Percentiles rank a stretch among this genome's conserved stretches.
phyloP scores from a whole-genome alignment of 495 filamentous ascomycete genomes.

The Daldinia caldariorum region DNA sequence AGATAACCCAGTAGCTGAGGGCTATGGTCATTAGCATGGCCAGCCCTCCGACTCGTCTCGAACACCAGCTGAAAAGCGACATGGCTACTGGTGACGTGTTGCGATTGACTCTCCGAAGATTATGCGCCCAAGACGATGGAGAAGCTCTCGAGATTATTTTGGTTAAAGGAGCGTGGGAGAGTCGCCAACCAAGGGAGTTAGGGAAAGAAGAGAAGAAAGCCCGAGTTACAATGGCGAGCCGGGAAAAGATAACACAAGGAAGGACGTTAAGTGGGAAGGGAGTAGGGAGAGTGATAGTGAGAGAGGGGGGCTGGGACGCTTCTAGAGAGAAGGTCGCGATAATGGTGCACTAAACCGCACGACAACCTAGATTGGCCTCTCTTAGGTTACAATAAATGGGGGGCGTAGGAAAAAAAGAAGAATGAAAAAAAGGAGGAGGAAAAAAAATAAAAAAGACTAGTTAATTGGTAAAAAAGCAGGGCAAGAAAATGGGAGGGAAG shows the following conservation, averaged over 20 bases:
- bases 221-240: slow-evolving; percentile 23
- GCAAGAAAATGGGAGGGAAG: slow-evolving; percentile 42
- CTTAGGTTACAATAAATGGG: slow-evolving; percentile 38
- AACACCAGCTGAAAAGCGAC: slow-evolving; percentile 61
- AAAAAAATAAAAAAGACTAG: slow-evolving; percentile 28
- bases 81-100: slow-evolving; percentile 45
- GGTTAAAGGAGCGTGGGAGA: slow-evolving; percentile 25
- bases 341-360: slow-evolving; percentile 46
- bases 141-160: slow-evolving; percentile 19
- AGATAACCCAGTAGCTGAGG: slow-evolving; percentile 60
- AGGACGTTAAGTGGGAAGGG: slow-evolving; percentile 38
- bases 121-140: slow-evolving; percentile 21
- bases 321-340: slow-evolving; percentile 33
- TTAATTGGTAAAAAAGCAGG: slow-evolving; percentile 39
- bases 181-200: slow-evolving; percentile 34
- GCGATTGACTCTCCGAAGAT: slow-evolving; percentile 31
- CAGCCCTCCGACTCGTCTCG: slow-evolving; percentile 59
- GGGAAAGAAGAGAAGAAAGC: slow-evolving; percentile 28
- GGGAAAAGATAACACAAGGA: slow-evolving; percentile 45
- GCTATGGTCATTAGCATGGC: slow-evolving; percentile 57
- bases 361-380: slow-evolving; percentile 36
- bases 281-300: slow-evolving; percentile 23
- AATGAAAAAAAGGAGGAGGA: slow-evolving; percentile 24
- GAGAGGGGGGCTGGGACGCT: slow-evolving; percentile 39
- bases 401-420: slow-evolving; percentile 14